Base-by-base conservation (phyloP, 441 rosid genomes). In the Populus tomentosa region DNA sequence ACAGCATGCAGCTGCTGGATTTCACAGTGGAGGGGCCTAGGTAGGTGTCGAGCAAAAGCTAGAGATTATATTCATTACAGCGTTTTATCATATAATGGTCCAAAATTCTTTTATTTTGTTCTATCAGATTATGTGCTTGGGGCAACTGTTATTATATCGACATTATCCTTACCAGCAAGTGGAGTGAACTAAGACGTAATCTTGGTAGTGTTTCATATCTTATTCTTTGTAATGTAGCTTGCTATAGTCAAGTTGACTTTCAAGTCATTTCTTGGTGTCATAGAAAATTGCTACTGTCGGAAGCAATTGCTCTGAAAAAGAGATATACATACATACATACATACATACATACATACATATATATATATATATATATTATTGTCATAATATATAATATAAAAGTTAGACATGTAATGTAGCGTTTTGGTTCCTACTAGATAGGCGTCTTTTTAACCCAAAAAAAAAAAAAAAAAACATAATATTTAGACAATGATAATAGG, bases 61-160 rank as follows among this genome's bases (percentile, higher is more conserved):
- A 26, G 75, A 69, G 40, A 72, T 73, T 69, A 75, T 67, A 74
- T 35, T 26, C 28, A 78, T 74, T 56, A 68, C 46, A 46, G 40
- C 53, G 53, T 64, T 63, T 64, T 26, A 6, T 66, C 40, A 14
- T 36, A 20, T 36, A 20, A 40, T 77, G 76, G 66, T 71, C 59
- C 38, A 30, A 18, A 67, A 82, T 80, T 87, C 82, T 85, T 80
- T 85, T 63, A 70, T 74, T 80, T 79, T 63, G 73, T 79, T 80
- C 42, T 35, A 67, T 72, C 72, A 72, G 73, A 35, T 40, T 21
- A 2, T 38, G 79, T 56, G 38, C 63, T 42, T 59, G 72, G 78
- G 74, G 26, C 50, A 67, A 21, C 33, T 24, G 33, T 56, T 72
- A 67, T 72, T 64, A 32, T 70, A 53, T 76, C 72, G 36, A 62